Conservation (phyloP, 345 rosid species). For the Dovyalis caffra region DNA sequence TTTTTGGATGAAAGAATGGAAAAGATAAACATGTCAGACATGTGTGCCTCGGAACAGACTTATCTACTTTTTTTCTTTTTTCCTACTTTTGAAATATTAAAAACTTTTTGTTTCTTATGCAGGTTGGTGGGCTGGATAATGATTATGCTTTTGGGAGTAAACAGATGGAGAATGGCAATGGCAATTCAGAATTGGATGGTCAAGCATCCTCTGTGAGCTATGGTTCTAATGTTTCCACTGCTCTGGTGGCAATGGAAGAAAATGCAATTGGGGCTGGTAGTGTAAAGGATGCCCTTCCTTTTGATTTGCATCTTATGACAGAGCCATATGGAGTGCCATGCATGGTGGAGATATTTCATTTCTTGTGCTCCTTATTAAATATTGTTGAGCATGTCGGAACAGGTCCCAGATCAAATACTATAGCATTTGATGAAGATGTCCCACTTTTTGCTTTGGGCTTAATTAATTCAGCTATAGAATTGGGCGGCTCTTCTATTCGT, state of each 20-base stretch:
- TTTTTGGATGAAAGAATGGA: background rate
- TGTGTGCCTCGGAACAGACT: background rate
- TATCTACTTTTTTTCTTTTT: background rate
- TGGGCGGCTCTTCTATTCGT: conserved; percentile 79
- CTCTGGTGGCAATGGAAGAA: conserved; percentile 55
- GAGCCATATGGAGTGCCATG: conserved; percentile 95
- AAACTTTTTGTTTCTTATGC: conserved; percentile 26
- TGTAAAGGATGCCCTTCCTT: conserved; percentile 62
- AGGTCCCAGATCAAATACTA: conserved; percentile 69
- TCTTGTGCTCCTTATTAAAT: conserved; percentile 76
- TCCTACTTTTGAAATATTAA: background rate
- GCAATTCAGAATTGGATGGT: conserved; percentile 62
- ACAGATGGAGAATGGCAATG: conserved; percentile 70
- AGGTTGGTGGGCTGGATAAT: conserved; percentile 65
- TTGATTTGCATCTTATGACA: conserved; percentile 76
- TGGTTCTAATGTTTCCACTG: conserved; percentile 50
- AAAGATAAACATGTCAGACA: background rate
- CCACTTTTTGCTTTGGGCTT: conserved; percentile 93
- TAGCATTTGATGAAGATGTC: conserved; percentile 94
- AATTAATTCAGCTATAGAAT: conserved; percentile 91
- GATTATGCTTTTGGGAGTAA: conserved; percentile 75
- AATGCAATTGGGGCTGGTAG: conserved; percentile 49
- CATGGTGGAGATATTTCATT: conserved; percentile 98
- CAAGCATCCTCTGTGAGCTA: conserved; percentile 56
- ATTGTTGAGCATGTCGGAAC: conserved; percentile 73